Evolutionary conservation across 768 basidiomycete species (phyloP).

Genomic region (Leccinum incarnatum): DNA sequence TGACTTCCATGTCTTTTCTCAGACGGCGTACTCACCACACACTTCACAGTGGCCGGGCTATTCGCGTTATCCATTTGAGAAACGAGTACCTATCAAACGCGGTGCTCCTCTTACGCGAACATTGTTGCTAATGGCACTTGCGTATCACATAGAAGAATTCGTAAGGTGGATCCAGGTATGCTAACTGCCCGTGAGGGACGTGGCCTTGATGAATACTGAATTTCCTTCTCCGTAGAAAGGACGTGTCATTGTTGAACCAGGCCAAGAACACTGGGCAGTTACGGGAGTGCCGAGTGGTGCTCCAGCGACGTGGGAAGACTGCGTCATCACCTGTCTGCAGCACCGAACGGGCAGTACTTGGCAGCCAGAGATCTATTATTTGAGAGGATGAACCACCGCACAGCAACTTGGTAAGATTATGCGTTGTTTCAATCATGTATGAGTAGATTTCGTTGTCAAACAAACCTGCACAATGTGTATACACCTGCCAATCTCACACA

Average conservation of each 20-base stretch:
- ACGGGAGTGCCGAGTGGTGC: slow-evolving; percentile 14
- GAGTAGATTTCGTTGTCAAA: slow-evolving; percentile 7
- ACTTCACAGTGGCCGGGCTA: slow-evolving; percentile 49
- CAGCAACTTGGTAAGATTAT: slow-evolving; percentile 2
- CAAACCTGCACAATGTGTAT: slow-evolving; percentile 12
- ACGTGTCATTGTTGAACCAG: slow-evolving; percentile 31
- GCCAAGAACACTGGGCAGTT: slow-evolving; percentile 40
- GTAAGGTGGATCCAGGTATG: slow-evolving; percentile 33
- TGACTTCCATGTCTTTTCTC: not conserved
- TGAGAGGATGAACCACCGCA: slow-evolving; percentile 9
- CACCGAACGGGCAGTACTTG: slow-evolving; percentile 42
- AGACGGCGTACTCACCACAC: not conserved
- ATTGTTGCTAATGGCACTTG: slow-evolving; percentile 31
- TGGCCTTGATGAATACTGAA: not conserved
- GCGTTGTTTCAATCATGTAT: slow-evolving; percentile 7
- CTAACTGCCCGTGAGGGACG: not conserved
- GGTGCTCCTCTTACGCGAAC: slow-evolving; percentile 31
- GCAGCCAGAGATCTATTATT: slow-evolving; percentile 42
- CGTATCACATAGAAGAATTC: slow-evolving; percentile 31
- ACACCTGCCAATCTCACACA: not conserved
- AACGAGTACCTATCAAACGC: slow-evolving; percentile 35
- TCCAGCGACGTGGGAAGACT: slow-evolving; percentile 27
- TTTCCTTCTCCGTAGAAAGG: slow-evolving; percentile 19
- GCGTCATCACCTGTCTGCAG: slow-evolving; percentile 38
- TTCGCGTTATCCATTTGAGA: slow-evolving; percentile 35